Conservation (phyloP, 148 eudicot species). For the Vaccinium vitisidaea region DNA sequence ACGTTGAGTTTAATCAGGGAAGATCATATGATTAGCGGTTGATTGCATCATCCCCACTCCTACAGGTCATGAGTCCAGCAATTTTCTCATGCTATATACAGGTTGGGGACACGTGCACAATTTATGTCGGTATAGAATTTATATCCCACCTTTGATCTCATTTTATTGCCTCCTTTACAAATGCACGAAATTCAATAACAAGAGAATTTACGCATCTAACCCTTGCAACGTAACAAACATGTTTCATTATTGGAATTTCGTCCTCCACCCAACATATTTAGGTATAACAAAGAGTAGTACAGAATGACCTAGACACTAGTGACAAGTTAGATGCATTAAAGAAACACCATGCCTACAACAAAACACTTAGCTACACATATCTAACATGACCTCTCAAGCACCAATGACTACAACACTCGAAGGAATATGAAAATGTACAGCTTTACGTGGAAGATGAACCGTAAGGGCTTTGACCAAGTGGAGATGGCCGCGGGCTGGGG, state of each 20-base stretch:
- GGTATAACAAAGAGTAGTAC: conserved; percentile 15
- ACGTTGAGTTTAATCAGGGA: not conserved
- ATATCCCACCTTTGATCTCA: not conserved
- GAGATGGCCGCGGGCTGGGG: conserved; percentile 58
- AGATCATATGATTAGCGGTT: not conserved
- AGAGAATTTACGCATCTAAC: not conserved
- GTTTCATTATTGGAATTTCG: conserved; percentile 18
- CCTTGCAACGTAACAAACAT: not conserved
- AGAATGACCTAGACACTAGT: conserved; percentile 19
- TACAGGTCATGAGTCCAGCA: not conserved
- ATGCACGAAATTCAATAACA: not conserved
- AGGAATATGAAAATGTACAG: conserved; percentile 8
- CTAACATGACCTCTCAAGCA: conserved; percentile 49
- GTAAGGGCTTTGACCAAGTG: conserved; percentile 39
- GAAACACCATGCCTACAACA: conserved; percentile 12
- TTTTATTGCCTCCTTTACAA: not conserved
- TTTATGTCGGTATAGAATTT: not conserved
- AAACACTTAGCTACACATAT: conserved; percentile 15
- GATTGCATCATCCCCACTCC: conserved; percentile 2
- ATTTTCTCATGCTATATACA: not conserved
- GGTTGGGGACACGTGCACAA: not conserved
- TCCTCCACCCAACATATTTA: conserved; percentile 24
- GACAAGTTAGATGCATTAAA: conserved; percentile 25
- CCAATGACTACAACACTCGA: conserved; percentile 24
- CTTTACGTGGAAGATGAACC: conserved; percentile 44